Base-by-base conservation (phyloP, 1,284 basidiomycete genomes). In the Gymnopus androsaceus region DNA sequence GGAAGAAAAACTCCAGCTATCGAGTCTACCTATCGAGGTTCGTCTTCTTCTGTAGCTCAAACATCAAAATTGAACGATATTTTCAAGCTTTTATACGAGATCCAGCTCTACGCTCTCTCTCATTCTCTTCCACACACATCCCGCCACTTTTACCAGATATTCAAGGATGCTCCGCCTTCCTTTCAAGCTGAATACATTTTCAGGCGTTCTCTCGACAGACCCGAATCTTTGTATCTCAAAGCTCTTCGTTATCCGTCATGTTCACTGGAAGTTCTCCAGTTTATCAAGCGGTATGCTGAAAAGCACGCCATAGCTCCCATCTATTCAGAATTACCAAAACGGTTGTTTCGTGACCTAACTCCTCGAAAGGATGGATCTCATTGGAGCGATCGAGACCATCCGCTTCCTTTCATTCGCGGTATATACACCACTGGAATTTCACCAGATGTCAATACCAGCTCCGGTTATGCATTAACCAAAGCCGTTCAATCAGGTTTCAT, bases 381-480 rank as follows among this genome's bases (percentile, higher is more conserved):
- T 17, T 81, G 79, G 76, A 67, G 73, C 37, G 75, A 73, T 28
- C 55, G 65, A 28, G 81, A 86, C 58, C 66, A 78, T 1, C 87
- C 85, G 0, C 64, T 90, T 4, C 85, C 87, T 0, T 80, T 87
- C 56, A 77, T 91, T 2, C 77, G 79, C 27, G 27, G 80, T 63
- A 70, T 90, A 9, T 84, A 78, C 61, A 58, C 63, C 17, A 72
- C 72, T 34, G 72, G 77, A 6, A 68, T 69, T 1, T 64, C 63
- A 55, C 81, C 73, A 31, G 74, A 83, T 31, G 63, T 78, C 8
- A 82, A 93, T 67, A 79, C 86, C 5, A 77, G 88, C 68, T 77
- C 82, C 1, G 92, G 92, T 1, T 95, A 94, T 63, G 85, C 88
- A 0, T 80, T 95, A 30, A 84, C 84, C 8, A 85, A 83, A 57